Percentiles rank a stretch among this genome's conserved stretches.
phyloP scores from a whole-genome alignment of 75 land plant species.

The Cupressus sempervirens region DNA sequence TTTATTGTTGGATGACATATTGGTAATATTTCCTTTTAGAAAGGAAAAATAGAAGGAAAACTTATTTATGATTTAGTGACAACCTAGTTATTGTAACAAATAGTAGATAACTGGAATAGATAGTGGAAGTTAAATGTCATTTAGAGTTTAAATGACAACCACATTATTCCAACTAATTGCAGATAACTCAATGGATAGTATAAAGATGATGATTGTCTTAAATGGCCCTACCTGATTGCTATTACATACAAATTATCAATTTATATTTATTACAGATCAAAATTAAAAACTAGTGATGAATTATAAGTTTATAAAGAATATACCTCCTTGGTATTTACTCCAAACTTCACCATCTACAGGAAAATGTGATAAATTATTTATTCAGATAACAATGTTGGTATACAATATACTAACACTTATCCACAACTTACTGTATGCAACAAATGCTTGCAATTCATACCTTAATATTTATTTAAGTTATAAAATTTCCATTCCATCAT shows the following conservation, averaged over 20 bases:
- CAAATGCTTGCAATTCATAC: not conserved
- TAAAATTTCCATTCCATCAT: not conserved
- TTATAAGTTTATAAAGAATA: not conserved
- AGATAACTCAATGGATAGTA: not conserved
- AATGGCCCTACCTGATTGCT: not conserved
- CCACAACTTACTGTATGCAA: too few relatives aligned
- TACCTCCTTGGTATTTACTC: conserved; percentile 49
- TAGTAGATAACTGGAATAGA: not conserved
- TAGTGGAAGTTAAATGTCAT: too few relatives aligned
- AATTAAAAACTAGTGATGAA: not conserved
- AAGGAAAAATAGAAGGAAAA: not conserved
- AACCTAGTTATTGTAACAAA: not conserved
- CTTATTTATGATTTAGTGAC: not conserved
- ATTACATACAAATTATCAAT: not conserved
- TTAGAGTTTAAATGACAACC: not conserved
- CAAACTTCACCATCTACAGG: conserved; percentile 36
- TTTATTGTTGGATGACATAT: not conserved
- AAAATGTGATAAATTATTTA: conserved; percentile 9
- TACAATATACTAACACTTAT: too few relatives aligned
- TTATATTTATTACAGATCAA: too few relatives aligned
- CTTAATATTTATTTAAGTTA: not conserved
- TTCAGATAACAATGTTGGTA: too few relatives aligned
- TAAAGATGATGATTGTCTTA: not conserved
- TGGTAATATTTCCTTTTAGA: not conserved
- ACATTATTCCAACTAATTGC: not conserved